Evolutionary conservation across 345 rosid species (phyloP).

Genomic region (Pseudoturritis turrita): DNA sequence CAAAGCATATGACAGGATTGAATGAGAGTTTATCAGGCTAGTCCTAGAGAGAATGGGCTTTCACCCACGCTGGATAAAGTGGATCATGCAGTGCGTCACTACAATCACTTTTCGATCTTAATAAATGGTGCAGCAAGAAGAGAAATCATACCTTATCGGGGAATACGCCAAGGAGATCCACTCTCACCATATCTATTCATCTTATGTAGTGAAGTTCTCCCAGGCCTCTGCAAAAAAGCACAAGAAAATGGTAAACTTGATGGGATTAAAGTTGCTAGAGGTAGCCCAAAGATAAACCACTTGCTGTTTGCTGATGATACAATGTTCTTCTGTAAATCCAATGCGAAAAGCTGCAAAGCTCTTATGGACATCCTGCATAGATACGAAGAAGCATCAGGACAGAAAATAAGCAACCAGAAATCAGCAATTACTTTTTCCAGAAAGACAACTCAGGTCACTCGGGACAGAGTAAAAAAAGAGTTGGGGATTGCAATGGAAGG

Average conservation of each 20-base stretch:
- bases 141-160: not conserved
- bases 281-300: not conserved
- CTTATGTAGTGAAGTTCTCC: not conserved
- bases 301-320: not conserved
- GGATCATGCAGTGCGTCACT: not conserved
- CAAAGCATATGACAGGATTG: not conserved
- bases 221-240: not conserved
- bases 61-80: not conserved
- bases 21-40: too few species aligned
- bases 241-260: not conserved
- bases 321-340: not conserved
- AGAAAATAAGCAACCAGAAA: not conserved
- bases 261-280: not conserved
- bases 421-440: not conserved
- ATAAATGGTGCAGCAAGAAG: not conserved
- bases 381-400: not conserved
- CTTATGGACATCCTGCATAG: not conserved
- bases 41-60: not conserved
- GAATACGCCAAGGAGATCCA: not conserved
- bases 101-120: not conserved
- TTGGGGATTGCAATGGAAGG: not conserved
- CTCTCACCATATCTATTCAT: not conserved
- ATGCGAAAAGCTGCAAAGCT: not conserved
- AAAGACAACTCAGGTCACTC: rapidly evolving
- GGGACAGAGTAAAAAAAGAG: not conserved